These are phyloP conservation scores for Beauveria medogensis DNA, from an alignment of 2,329 filamentous ascomycete species.

Conservation along the genomic window DNA sequence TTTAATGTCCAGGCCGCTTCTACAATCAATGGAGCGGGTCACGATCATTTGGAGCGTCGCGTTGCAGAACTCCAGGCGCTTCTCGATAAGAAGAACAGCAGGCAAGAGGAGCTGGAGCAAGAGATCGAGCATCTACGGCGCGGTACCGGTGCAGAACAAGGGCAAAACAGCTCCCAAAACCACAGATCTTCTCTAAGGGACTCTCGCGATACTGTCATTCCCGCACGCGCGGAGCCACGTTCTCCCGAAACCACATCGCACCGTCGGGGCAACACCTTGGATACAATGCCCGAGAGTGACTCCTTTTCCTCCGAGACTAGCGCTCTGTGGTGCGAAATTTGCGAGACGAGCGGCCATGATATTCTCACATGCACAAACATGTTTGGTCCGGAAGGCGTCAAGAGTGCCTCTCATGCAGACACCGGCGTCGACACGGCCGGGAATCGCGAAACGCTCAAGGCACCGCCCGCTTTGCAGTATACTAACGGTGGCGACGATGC, in stretches of 20 bases:
- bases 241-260: constrained; percentile 38
- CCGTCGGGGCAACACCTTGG: constrained; percentile 48
- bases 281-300: constrained; percentile 65
- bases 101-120: constrained; percentile 80
- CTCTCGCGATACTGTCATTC: constrained; percentile 57
- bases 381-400: constrained; percentile 48
- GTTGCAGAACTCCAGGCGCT: constrained; percentile 68
- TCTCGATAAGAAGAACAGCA: constrained; percentile 61
- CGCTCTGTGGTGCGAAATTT: constrained; percentile 88
- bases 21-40: constrained; percentile 35
- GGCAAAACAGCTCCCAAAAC: constrained; percentile 29
- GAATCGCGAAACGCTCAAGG: constrained; percentile 29
- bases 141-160: constrained; percentile 24
- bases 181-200: constrained; percentile 55
- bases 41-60: constrained; percentile 70
- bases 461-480: constrained; percentile 17
- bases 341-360: constrained; percentile 84
- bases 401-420: constrained; percentile 22
- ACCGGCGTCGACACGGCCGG: constrained; percentile 26
- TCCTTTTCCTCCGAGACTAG: constrained; percentile 63
- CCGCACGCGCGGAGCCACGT: constrained; percentile 41
- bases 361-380: constrained; percentile 92
- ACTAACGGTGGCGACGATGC: constrained; percentile 26
- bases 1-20: background rate
- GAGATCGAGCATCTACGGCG: constrained; percentile 63